phyloP scores from a whole-genome alignment of 2,329 filamentous ascomycete species.

The Penicillium sumatraense region DNA sequence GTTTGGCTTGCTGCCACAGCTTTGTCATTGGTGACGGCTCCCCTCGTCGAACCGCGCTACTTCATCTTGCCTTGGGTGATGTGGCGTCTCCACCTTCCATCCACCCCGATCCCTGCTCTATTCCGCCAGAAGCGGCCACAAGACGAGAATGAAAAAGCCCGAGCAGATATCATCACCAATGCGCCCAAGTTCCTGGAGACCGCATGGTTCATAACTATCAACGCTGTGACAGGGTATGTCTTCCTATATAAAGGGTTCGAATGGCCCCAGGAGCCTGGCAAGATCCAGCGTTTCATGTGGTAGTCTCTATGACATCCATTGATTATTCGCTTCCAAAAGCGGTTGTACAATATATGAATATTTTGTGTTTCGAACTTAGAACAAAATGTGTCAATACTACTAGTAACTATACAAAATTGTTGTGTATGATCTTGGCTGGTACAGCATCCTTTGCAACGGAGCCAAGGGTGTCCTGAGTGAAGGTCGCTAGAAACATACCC shows the following conservation, averaged over 20 bases:
- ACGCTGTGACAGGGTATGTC: constrained; percentile 57
- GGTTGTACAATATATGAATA: constrained; percentile 2
- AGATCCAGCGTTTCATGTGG: constrained; percentile 66
- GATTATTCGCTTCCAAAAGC: background rate
- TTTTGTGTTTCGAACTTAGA: background rate
- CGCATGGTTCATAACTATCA: constrained; percentile 60
- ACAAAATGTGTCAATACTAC: background rate
- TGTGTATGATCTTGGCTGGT: no score
- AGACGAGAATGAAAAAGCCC: constrained; percentile 28
- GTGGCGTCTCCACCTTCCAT: constrained; percentile 80
- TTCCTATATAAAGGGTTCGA: constrained; percentile 62
- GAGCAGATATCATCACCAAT: constrained; percentile 32
- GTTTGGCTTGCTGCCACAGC: constrained; percentile 71
- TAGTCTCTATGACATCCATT: constrained; percentile 28
- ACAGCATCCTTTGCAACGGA: no score
- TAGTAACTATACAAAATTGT: background rate
- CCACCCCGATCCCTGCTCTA: constrained; percentile 37
- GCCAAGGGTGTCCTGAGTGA: no score
- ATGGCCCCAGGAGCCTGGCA: constrained; percentile 63
- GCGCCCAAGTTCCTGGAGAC: constrained; percentile 55
- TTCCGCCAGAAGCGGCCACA: constrained; percentile 33
- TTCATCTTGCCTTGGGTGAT: constrained; percentile 95
- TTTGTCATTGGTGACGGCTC: constrained; percentile 82
- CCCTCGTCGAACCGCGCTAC: constrained; percentile 92
- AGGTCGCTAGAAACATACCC: no score